Evolutionary conservation across 2,329 filamentous ascomycete species (phyloP).

Genomic region (Neofusicoccum laricinum): DNA sequence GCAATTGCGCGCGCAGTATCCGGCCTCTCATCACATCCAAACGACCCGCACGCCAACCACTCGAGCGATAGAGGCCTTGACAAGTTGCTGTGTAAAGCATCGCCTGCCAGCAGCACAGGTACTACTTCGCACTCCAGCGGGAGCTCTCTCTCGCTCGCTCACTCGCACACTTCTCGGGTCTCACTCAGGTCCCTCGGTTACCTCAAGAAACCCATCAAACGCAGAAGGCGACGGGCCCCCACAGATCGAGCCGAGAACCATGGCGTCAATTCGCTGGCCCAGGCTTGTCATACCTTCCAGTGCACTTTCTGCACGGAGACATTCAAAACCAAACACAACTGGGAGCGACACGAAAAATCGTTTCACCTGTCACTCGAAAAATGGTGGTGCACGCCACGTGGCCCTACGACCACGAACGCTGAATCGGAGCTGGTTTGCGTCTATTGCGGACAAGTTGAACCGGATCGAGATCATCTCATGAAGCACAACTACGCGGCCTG

Average conservation of each 20-base stretch:
- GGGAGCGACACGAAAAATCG: slow-evolving; percentile 30
- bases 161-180: slow-evolving; percentile 20
- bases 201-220: not conserved
- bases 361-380: slow-evolving; percentile 28
- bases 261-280: not conserved
- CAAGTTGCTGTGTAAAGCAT: slow-evolving; percentile 18
- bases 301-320: slow-evolving; percentile 31
- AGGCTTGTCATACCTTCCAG: slow-evolving; percentile 22
- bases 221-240: not conserved
- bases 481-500: slow-evolving; percentile 25
- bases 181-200: slow-evolving; percentile 16
- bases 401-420: slow-evolving; percentile 17
- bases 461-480: slow-evolving; percentile 22
- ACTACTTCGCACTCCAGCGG: slow-evolving; percentile 22
- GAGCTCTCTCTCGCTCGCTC: slow-evolving; percentile 11
- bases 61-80: not conserved
- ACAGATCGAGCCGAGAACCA: not conserved
- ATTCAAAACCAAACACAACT: slow-evolving; percentile 31
- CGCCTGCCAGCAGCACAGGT: slow-evolving; percentile 25
- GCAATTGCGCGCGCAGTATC: slow-evolving; percentile 28
- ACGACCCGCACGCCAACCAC: not conserved
- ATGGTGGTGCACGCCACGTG: slow-evolving; percentile 26
- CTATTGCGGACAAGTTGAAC: slow-evolving; percentile 21
- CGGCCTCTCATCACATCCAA: not conserved
- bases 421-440: slow-evolving; percentile 21